Evolutionary conservation across 2,329 filamentous ascomycete species (phyloP).

Genomic region (Botrytis paeoniae): DNA sequence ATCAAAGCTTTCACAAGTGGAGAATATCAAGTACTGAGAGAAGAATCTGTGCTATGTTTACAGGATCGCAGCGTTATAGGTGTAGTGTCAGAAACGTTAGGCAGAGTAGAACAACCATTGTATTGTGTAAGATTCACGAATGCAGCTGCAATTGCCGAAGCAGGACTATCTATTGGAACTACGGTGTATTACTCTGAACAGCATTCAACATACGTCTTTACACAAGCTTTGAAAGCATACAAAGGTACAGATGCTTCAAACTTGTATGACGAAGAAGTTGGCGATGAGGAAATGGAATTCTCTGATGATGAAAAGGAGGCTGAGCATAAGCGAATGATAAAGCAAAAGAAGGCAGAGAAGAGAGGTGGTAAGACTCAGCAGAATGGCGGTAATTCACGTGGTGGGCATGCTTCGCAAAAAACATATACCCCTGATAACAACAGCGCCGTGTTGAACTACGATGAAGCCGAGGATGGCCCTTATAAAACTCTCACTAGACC

Average conservation of each 20-base stretch:
- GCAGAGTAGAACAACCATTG: slow-evolving; percentile 78
- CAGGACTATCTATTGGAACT: slow-evolving; percentile 65
- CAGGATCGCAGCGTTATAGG: slow-evolving; percentile 75
- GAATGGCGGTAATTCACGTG: slow-evolving; percentile 39
- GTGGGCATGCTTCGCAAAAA: slow-evolving; percentile 39
- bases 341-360: slow-evolving; percentile 63
- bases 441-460: slow-evolving; percentile 57
- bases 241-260: slow-evolving; percentile 96
- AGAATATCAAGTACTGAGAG: slow-evolving; percentile 81
- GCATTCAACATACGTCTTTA: slow-evolving; percentile 83
- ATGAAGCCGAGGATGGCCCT: slow-evolving; percentile 64
- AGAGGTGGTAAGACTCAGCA: slow-evolving; percentile 49
- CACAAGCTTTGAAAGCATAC: slow-evolving; percentile 69
- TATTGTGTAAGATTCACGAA: slow-evolving; percentile 79
- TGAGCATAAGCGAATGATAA: slow-evolving; percentile 68
- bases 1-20: slow-evolving; percentile 76
- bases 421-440: slow-evolving; percentile 38
- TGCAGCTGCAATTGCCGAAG: slow-evolving; percentile 62
- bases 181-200: slow-evolving; percentile 76
- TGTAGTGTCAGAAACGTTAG: slow-evolving; percentile 79
- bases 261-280: slow-evolving; percentile 87
- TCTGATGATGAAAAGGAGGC: slow-evolving; percentile 95
- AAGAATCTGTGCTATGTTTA: slow-evolving; percentile 78
- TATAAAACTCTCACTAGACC: slow-evolving; percentile 72
- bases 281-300: slow-evolving; percentile 85